These are phyloP conservation scores for Phytophthora crassamura DNA, from an alignment of 352 stramenopile genomes.

Conservation along the genomic window DNA sequence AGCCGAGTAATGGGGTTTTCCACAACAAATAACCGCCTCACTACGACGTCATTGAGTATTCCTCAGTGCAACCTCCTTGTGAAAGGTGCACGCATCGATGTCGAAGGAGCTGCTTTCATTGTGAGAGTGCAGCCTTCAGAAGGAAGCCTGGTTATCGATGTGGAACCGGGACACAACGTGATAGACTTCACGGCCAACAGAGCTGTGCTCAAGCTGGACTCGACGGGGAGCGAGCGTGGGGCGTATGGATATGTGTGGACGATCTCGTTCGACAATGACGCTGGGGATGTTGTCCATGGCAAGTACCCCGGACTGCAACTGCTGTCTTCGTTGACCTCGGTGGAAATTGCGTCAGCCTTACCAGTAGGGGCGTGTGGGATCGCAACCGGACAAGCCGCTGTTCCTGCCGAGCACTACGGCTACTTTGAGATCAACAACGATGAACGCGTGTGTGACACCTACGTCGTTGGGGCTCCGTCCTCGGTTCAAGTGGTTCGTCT, in stretches of 20 bases:
- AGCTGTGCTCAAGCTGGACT: slow-evolving; percentile 52
- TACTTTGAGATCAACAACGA: slow-evolving; percentile 69
- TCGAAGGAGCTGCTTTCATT: slow-evolving; percentile 41
- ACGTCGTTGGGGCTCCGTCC: slow-evolving; percentile 65
- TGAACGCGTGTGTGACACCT: slow-evolving; percentile 59
- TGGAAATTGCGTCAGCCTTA: slow-evolving; percentile 42
- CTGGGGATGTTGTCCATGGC: slow-evolving; percentile 38
- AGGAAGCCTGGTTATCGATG: slow-evolving; percentile 50
- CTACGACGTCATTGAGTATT: slow-evolving; percentile 45
- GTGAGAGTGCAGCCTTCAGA: slow-evolving; percentile 48
- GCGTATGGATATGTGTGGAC: slow-evolving; percentile 74
- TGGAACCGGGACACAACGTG: slow-evolving; percentile 46
- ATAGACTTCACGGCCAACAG: slow-evolving; percentile 35
- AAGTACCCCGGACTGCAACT: slow-evolving; percentile 60
- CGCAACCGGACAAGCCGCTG: slow-evolving; percentile 27
- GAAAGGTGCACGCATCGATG: slow-evolving; percentile 43
- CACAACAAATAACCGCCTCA: slow-evolving; percentile 42
- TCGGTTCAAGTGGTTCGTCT: slow-evolving; percentile 73
- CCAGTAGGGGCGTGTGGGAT: slow-evolving; percentile 29
- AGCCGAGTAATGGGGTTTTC: slow-evolving; percentile 49
- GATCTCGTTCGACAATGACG: slow-evolving; percentile 66
- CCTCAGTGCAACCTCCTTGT: slow-evolving; percentile 48
- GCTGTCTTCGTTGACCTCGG: slow-evolving; percentile 54
- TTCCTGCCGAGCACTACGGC: slow-evolving; percentile 49
- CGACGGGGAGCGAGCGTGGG: slow-evolving; percentile 41